phyloP scores from a whole-genome alignment of 2,329 filamentous ascomycete genomes.

The Penicillium sp. region DNA sequence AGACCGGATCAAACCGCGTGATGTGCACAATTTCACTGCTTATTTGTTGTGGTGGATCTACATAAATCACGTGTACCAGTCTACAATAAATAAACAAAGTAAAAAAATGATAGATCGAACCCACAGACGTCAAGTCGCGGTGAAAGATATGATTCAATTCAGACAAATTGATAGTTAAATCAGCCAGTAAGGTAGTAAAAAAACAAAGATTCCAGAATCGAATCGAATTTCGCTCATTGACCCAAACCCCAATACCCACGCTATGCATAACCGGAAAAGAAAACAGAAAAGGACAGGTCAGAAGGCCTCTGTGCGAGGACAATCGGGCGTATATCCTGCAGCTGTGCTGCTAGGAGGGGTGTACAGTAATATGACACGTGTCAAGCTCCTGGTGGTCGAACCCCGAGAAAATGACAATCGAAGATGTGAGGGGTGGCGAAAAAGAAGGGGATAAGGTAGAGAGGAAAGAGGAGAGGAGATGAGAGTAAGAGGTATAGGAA shows the following conservation, averaged over 20 bases:
- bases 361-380: slow-evolving; percentile 21
- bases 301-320: slow-evolving; percentile 1
- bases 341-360: slow-evolving; percentile 13
- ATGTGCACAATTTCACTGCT: too few relatives aligned
- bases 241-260: slow-evolving; percentile 27
- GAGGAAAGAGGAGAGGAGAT: slow-evolving; percentile 3
- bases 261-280: slow-evolving; percentile 29
- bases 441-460: neutral
- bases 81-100: neutral
- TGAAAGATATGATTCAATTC: neutral
- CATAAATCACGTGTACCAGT: neutral
- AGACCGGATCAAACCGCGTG: too few relatives aligned
- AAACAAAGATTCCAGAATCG: slow-evolving; percentile 4
- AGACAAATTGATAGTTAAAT: neutral
- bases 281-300: slow-evolving; percentile 7
- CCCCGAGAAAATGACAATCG: neutral
- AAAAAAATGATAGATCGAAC: neutral
- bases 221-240: slow-evolving; percentile 17
- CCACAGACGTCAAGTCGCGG: neutral
- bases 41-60: neutral
- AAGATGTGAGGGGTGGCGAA: neutral
- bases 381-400: slow-evolving; percentile 7
- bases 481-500: neutral
- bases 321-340: slow-evolving; percentile 14
- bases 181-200: neutral